These are phyloP conservation scores for Phyllosticta citriasiana DNA, from an alignment of 2,329 filamentous ascomycete genomes.

Conservation along the genomic window DNA sequence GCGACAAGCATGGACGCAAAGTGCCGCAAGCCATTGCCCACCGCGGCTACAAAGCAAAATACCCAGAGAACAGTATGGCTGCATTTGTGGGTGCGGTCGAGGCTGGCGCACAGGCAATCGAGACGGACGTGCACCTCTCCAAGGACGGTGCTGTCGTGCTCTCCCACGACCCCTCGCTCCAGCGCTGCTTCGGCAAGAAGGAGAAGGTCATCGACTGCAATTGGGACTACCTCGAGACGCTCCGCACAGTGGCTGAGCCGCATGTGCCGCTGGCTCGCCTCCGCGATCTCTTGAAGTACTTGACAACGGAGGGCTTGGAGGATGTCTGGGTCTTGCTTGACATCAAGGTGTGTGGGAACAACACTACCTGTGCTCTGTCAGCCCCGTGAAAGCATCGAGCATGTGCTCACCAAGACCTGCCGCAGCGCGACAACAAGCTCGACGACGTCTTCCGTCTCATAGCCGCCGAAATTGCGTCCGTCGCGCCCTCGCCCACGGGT, in stretches of 20 bases:
- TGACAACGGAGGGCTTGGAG: conserved; percentile 54
- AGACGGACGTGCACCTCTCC: conserved; percentile 80
- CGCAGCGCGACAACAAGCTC: conserved; percentile 57
- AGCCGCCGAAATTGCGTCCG: conserved; percentile 51
- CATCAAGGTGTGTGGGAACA: conserved; percentile 56
- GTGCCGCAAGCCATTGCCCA: conserved; percentile 68
- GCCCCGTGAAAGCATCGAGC: neutral
- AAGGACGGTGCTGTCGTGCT: conserved; percentile 77
- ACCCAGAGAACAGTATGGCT: conserved; percentile 77
- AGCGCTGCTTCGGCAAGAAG: conserved; percentile 71
- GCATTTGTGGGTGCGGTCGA: conserved; percentile 66
- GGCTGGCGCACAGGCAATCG: conserved; percentile 68
- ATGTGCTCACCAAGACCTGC: conserved; percentile 1
- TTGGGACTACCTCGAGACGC: conserved; percentile 60
- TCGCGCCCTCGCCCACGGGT: conserved; percentile 25
- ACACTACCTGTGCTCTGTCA: neutral
- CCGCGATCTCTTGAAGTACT: conserved; percentile 60
- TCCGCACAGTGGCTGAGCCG: conserved; percentile 59
- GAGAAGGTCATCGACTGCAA: conserved; percentile 64
- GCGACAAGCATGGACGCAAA: conserved; percentile 23
- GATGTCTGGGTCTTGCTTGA: conserved; percentile 76
- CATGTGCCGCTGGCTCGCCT: conserved; percentile 65
- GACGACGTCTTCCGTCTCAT: conserved; percentile 62
- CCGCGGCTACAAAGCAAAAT: conserved; percentile 65
- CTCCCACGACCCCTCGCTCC: conserved; percentile 68